Evolutionary conservation across 2,329 filamentous ascomycete genomes (phyloP), one percentile per base, ranked within the genome.

Genomic region (Talaromyces pinophilus): DNA sequence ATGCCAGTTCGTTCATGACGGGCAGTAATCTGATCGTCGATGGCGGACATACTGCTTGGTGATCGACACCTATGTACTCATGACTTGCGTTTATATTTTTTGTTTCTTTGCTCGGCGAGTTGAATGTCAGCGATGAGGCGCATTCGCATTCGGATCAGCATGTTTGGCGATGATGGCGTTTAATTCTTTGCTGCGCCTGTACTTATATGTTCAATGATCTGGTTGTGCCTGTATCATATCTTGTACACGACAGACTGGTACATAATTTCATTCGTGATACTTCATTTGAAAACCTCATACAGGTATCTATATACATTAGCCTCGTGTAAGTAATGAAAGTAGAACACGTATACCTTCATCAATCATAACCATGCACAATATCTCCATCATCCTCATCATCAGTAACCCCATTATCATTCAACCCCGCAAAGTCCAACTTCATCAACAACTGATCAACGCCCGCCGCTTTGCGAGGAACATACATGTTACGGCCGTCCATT

Each of bases 361-460:
- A 40, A 55, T 65, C 57, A 59, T 62, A 50, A 62, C 55, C 48
- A 35, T 60, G n/a, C 25, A 63, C 35, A 40, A 66, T 19, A 50
- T 38, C 54, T 11, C 25, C 61, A 38, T 60, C 38, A 11, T 48
- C 42, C 4, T 59, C 50, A 11, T 46, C 25, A 40, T 60, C 62
- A 17, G 30, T 38, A 35, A 65, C 35, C n/a, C n/a, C 61, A 25
- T 59, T 59, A 62, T 70, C 63, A 67, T 69, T 72, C 67, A 74
- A 68, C 65, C 76, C 72, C 66, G 77, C 74, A 67, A 85, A 87
- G 70, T 97, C 93, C 72, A 97, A 81, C 82, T 97, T 97, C 92
- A 97, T 96, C 75, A 97, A 78, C 74, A 97, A 79, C 67, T 91
- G 84, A 80, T 97, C 92, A 55, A 97, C 87, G 0, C 92, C 91